Evolutionary conservation across 305 asterid species (phyloP).

Genomic region (Caryopteris hybrid): DNA sequence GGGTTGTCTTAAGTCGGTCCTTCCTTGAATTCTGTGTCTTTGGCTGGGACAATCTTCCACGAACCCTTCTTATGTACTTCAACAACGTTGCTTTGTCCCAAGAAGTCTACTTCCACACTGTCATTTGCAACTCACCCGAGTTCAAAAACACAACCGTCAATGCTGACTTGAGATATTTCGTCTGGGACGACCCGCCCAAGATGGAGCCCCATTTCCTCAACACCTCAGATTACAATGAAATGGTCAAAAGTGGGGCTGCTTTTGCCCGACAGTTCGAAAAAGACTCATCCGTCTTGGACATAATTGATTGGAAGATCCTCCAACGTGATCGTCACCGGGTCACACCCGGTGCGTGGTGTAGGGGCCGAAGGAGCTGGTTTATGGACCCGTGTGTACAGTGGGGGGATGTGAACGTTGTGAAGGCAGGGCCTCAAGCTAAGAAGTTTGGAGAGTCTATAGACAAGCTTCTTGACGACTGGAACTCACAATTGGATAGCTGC

Average conservation of each 20-base stretch:
- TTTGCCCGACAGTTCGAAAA: slow-evolving; percentile 78
- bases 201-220: slow-evolving; percentile 82
- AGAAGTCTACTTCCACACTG: slow-evolving; percentile 95
- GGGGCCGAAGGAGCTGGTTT: slow-evolving; percentile 58
- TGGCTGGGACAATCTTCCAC: slow-evolving; percentile 98
- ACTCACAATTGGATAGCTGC: slow-evolving; percentile 55
- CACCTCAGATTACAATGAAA: slow-evolving; percentile 49
- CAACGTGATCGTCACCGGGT: slow-evolving; percentile 56
- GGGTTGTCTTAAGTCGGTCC: slow-evolving; percentile 80
- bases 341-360: slow-evolving; percentile 96
- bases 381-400: slow-evolving; percentile 83
- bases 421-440: slow-evolving; percentile 61
- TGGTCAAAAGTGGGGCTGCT: slow-evolving; percentile 81
- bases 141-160: slow-evolving; percentile 77
- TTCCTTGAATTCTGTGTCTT: slow-evolving; percentile 83
- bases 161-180: slow-evolving; percentile 76
- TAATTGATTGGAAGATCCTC: slow-evolving; percentile 72
- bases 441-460: slow-evolving; percentile 41
- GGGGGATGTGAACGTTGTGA: slow-evolving; percentile 81
- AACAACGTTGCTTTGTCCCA: slow-evolving; percentile 62
- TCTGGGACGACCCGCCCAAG: slow-evolving; percentile 96
- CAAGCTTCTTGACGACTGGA: slow-evolving; percentile 45
- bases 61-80: slow-evolving; percentile 82
- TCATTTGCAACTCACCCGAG: slow-evolving; percentile 73
- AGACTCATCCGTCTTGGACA: slow-evolving; percentile 57